Percentiles rank a stretch among this genome's conserved stretches.
Conservation (phyloP, 306 rosid genomes). For the Sophora flavescens region DNA sequence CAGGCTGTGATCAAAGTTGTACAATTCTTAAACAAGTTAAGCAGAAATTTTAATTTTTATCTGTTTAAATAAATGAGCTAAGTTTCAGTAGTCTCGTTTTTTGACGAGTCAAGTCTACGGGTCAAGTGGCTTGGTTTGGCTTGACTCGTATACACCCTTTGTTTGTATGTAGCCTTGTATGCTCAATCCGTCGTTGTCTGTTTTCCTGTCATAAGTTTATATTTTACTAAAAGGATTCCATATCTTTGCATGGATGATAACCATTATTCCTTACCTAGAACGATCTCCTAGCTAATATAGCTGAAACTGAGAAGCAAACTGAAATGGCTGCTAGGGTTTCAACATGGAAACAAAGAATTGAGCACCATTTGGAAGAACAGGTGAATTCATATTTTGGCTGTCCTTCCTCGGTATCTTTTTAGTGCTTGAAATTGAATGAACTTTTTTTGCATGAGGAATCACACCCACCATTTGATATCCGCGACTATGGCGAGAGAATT, state of each 20-base stretch:
- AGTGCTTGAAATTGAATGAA: constrained; percentile 42
- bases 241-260: constrained; percentile 13
- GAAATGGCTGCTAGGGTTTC: constrained; percentile 89
- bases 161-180: constrained; percentile 29
- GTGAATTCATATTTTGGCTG: constrained; percentile 53
- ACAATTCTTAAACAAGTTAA: no score
- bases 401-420: constrained; percentile 8
- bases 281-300: constrained; percentile 87
- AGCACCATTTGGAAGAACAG: constrained; percentile 88
- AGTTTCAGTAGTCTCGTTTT: no score
- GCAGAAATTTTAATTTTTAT: no score
- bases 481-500: constrained; percentile 73
- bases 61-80: no score
- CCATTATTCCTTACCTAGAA: constrained; percentile 57
- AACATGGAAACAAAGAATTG: constrained; percentile 91
- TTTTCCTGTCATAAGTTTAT: constrained; percentile 13
- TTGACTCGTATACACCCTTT: no score
- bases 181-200: neutral
- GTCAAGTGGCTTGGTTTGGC: no score
- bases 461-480: constrained; percentile 86
- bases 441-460: constrained; percentile 59
- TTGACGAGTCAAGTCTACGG: no score
- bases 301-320: constrained; percentile 87
- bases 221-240: neutral
- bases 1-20: no score